phyloP scores from a whole-genome alignment of 495 filamentous ascomycete species.

The Staphylotrichum tortipilum region DNA sequence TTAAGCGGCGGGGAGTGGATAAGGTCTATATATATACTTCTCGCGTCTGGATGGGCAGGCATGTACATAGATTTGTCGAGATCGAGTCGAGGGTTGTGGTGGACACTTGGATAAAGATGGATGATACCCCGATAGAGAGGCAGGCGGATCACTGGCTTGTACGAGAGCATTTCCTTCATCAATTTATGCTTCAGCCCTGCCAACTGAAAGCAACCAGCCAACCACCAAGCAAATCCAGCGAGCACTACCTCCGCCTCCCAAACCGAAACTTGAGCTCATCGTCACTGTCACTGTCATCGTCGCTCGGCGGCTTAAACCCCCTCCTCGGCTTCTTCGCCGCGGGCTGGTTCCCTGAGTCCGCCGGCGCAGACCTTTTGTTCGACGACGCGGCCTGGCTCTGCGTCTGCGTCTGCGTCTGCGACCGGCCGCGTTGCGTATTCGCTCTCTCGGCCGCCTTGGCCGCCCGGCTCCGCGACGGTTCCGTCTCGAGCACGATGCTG shows the following conservation, averaged over 20 bases:
- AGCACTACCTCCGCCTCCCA: conserved; percentile 20
- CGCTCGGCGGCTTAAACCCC: conserved; percentile 25
- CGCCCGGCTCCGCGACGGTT: conserved; percentile 19
- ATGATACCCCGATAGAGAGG: conserved; percentile 20
- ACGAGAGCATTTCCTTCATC: neutral
- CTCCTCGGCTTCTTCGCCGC: conserved; percentile 38
- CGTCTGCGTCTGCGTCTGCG: conserved; percentile 20
- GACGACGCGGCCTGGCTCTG: conserved; percentile 28
- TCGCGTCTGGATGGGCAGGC: no score
- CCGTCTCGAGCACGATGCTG: conserved; percentile 4
- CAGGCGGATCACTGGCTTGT: neutral
- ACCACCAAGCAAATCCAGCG: neutral
- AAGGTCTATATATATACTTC: no score
- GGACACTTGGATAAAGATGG: conserved; percentile 11
- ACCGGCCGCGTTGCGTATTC: conserved; percentile 11
- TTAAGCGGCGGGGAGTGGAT: no score
- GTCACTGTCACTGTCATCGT: conserved; percentile 38
- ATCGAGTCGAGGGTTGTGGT: no score
- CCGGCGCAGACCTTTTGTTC: conserved; percentile 20
- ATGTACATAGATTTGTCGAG: no score
- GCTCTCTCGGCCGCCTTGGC: conserved; percentile 27
- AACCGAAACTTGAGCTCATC: conserved; percentile 48
- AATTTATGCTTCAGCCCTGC: no score
- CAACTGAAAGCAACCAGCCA: neutral
- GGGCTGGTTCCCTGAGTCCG: conserved; percentile 21